phyloP scores from a whole-genome alignment of 2,329 filamentous ascomycete species.

The Orbilia ellipsospora region DNA sequence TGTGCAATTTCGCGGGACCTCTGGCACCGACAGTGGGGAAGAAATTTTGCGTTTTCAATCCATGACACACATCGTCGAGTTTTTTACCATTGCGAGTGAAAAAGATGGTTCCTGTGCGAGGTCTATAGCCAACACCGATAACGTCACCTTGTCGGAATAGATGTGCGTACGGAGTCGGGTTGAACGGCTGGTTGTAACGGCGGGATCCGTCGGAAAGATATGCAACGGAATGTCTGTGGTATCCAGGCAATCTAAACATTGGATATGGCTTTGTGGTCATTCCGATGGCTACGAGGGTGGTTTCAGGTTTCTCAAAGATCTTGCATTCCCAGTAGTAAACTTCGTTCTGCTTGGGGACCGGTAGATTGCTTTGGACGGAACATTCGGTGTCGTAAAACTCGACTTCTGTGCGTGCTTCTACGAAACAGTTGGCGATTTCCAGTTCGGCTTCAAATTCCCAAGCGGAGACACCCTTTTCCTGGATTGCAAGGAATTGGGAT shows the following conservation, averaged over 20 bases:
- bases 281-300: constrained; percentile 85
- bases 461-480: constrained; percentile 98
- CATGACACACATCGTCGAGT: constrained; percentile 91
- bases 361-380: constrained; percentile 95
- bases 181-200: constrained; percentile 92
- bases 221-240: constrained; percentile 90
- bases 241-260: constrained; percentile 90
- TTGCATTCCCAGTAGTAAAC: constrained; percentile 99
- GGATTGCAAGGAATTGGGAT: constrained; percentile 96
- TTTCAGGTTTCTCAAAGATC: constrained; percentile 96
- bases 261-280: constrained; percentile 98
- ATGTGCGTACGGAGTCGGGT: constrained; percentile 80
- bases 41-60: constrained; percentile 93
- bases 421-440: constrained; percentile 98
- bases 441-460: constrained; percentile 99
- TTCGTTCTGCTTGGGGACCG: constrained; percentile 97
- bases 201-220: constrained; percentile 89
- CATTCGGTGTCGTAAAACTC: constrained; percentile 99
- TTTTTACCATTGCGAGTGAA: constrained; percentile 99
- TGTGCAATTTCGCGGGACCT: constrained; percentile 89
- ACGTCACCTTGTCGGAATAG: constrained; percentile 92
- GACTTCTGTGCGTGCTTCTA: constrained; percentile 94
- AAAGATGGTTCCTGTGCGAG: constrained; percentile 92
- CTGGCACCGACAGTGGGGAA: constrained; percentile 98
- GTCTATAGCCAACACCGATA: constrained; percentile 92